phyloP scores from a whole-genome alignment of 768 basidiomycete genomes.

The Hericium rajendrae region DNA sequence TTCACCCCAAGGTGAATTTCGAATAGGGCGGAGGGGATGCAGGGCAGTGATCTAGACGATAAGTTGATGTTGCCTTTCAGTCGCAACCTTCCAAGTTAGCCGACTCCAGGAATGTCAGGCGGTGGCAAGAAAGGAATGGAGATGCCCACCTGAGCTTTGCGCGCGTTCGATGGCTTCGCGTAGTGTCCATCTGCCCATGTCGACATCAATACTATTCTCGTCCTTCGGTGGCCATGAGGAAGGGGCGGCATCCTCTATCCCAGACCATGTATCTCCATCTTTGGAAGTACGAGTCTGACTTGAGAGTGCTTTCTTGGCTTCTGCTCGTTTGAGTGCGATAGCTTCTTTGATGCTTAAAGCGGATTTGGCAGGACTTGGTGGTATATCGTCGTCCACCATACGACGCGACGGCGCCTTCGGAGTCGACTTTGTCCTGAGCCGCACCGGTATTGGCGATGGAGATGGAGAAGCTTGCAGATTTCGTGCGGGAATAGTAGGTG shows the following conservation, averaged over 20 bases:
- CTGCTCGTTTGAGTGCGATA: constrained; percentile 70
- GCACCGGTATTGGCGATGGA: background rate
- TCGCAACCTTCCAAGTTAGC: constrained; percentile 32
- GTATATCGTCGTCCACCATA: constrained; percentile 6
- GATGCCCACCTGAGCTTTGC: constrained; percentile 57
- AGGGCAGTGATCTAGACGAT: constrained; percentile 59
- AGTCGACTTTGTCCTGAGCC: constrained; percentile 22
- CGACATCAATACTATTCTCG: constrained; percentile 37
- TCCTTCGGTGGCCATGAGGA: constrained; percentile 6
- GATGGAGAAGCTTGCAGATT: background rate
- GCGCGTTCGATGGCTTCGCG: constrained; percentile 72
- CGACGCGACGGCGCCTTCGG: constrained; percentile 25
- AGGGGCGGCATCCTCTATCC: constrained; percentile 42
- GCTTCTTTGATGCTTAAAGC: constrained; percentile 59
- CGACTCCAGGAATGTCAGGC: constrained; percentile 18
- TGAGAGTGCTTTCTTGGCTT: constrained; percentile 52
- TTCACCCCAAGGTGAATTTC: constrained; percentile 72
- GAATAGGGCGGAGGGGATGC: constrained; percentile 69
- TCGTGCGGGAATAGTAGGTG: background rate
- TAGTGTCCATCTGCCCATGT: constrained; percentile 56
- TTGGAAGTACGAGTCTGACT: constrained; percentile 16
- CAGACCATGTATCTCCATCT: constrained; percentile 28
- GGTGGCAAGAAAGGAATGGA: background rate
- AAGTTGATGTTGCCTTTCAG: constrained; percentile 64
- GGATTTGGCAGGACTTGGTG: constrained; percentile 21